Percentiles rank a stretch among this genome's conserved stretches.
These are phyloP conservation scores for Lasiodiplodia sp. DNA, from an alignment of 2,329 filamentous ascomycete species.

Conservation along the genomic window DNA sequence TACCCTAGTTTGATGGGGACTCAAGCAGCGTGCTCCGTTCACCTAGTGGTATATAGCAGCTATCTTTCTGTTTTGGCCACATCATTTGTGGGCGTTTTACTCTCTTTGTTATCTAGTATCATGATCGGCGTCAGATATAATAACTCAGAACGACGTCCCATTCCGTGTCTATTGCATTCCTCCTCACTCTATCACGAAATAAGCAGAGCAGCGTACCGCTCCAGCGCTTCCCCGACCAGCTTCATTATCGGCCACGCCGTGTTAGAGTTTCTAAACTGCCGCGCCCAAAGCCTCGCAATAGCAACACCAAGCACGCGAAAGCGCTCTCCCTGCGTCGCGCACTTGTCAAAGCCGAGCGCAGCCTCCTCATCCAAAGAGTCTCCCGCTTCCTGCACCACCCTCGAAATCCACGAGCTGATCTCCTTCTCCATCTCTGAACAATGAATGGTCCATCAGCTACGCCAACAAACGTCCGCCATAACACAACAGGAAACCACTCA, in stretches of 20 bases:
- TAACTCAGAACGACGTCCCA: too few species aligned
- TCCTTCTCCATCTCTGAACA: not conserved
- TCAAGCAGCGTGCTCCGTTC: too few species aligned
- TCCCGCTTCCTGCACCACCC: not conserved
- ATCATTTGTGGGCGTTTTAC: too few species aligned
- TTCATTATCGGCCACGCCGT: slow-evolving; percentile 1
- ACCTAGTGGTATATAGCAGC: too few species aligned
- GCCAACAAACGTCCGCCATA: not conserved
- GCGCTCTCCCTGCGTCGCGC: not conserved
- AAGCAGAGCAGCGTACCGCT: not conserved
- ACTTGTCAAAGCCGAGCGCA: not conserved
- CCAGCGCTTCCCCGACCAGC: not conserved
- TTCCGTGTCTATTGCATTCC: too few species aligned
- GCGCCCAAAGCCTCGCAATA: not conserved
- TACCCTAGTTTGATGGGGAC: too few species aligned
- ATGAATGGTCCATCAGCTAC: not conserved
- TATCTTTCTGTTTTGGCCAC: too few species aligned
- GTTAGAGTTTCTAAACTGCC: not conserved
- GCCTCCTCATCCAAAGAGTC: not conserved
- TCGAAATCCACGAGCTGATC: not conserved
- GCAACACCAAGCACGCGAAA: not conserved
- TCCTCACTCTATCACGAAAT: too few species aligned
- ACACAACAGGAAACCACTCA: not conserved
- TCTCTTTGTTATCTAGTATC: too few species aligned
- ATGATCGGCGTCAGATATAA: too few species aligned